Conservation (phyloP, 441 rosid genomes). For the Adansonia rubrostipa region DNA sequence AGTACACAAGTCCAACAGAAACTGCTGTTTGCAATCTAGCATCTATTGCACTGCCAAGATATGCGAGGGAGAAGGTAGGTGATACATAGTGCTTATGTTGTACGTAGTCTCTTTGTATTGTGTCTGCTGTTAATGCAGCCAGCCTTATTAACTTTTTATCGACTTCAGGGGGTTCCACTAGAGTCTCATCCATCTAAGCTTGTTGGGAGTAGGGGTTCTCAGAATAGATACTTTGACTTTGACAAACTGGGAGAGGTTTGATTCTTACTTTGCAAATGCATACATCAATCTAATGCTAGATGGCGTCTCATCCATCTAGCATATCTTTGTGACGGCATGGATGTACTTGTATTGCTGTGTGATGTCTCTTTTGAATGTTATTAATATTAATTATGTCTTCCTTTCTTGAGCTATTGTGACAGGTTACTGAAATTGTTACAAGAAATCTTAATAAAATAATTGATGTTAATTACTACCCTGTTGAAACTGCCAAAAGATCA, state of each 20-base stretch:
- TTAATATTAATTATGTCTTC: background rate
- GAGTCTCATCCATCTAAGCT: conserved; percentile 82
- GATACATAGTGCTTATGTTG: background rate
- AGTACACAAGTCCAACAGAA: conserved; percentile 90
- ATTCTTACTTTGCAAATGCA: conserved; percentile 17
- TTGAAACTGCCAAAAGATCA: conserved; percentile 81
- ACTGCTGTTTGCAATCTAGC: conserved; percentile 96
- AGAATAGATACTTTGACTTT: conserved; percentile 78
- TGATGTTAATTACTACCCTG: conserved; percentile 86
- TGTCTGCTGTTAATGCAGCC: background rate
- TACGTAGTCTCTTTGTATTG: background rate
- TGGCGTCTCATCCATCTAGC: background rate
- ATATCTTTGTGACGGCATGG: background rate
- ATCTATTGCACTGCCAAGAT: conserved; percentile 87
- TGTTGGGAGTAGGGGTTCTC: conserved; percentile 78
- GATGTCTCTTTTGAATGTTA: conserved; percentile 15
- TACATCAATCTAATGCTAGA: background rate
- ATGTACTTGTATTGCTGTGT: conserved; percentile 1
- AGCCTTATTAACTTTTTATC: conserved; percentile 18
- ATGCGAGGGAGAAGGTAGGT: conserved; percentile 74
- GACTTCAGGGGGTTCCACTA: conserved; percentile 60
- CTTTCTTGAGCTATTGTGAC: conserved; percentile 24
- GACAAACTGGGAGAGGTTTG: conserved; percentile 86
- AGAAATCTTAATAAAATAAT: conserved; percentile 83
- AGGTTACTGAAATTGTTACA: conserved; percentile 79